phyloP scores from a whole-genome alignment of 2,329 filamentous ascomycete species.

The Aspergillus fumigatiaffinis region DNA sequence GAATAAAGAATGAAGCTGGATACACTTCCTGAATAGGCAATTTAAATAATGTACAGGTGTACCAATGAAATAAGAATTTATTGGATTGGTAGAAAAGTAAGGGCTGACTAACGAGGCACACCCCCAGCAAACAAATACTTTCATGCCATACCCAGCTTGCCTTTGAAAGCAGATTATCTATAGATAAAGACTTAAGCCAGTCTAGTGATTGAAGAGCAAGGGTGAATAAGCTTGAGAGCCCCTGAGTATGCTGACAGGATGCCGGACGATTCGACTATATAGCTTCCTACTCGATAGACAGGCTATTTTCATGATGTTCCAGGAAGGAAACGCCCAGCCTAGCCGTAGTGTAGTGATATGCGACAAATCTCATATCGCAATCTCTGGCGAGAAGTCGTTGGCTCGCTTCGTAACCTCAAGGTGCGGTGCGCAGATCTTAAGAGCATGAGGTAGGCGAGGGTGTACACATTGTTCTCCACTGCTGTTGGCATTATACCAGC shows the following conservation, averaged over 20 bases:
- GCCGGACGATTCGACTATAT: neutral
- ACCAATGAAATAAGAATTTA: neutral
- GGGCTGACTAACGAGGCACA: neutral
- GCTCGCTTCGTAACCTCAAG: constrained; percentile 12
- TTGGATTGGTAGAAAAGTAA: neutral
- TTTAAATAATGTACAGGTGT: neutral
- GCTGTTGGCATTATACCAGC: constrained; percentile 41
- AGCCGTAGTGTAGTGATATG: neutral
- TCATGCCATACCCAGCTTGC: neutral
- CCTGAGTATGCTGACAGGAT: neutral
- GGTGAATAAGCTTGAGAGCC: neutral
- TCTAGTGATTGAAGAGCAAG: neutral
- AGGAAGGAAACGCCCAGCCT: neutral
- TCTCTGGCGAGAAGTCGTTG: neutral
- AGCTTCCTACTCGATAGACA: neutral
- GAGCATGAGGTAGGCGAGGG: constrained; percentile 41
- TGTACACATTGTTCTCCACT: constrained; percentile 43
- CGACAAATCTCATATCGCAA: neutral
- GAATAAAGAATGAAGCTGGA: neutral
- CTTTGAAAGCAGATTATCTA: too few species aligned
- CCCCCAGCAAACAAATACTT: neutral
- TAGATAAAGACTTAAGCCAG: neutral
- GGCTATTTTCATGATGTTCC: neutral
- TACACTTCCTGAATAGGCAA: neutral
- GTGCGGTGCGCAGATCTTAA: constrained; percentile 29